These are phyloP conservation scores for Royoungia palumana DNA, from an alignment of 768 basidiomycete genomes.

Conservation along the genomic window DNA sequence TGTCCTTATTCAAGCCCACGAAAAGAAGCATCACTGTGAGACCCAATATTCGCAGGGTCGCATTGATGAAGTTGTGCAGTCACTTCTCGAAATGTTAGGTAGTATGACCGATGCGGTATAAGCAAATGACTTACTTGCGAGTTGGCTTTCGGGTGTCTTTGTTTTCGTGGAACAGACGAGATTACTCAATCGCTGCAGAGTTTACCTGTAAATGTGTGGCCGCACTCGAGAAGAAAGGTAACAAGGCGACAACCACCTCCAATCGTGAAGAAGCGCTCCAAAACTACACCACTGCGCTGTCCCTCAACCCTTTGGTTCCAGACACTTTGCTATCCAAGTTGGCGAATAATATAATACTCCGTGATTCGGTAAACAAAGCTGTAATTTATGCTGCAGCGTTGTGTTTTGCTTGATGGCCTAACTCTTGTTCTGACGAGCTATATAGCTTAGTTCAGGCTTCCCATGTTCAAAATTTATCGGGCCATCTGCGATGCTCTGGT, in stretches of 20 bases:
- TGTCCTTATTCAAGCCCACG: too few species aligned
- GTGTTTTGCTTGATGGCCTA: too few species aligned
- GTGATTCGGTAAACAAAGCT: background rate
- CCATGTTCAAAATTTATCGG: background rate
- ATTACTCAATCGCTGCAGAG: background rate
- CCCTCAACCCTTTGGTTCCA: background rate
- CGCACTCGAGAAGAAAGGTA: background rate
- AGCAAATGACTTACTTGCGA: background rate
- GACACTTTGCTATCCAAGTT: background rate
- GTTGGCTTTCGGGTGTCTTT: background rate
- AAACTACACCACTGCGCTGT: background rate
- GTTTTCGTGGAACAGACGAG: background rate
- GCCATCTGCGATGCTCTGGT: background rate
- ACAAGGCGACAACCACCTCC: background rate
- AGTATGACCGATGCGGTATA: background rate
- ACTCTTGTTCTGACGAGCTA: too few species aligned
- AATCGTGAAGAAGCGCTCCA: background rate
- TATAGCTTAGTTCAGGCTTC: constrained; percentile 7
- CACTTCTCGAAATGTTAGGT: too few species aligned
- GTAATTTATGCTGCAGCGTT: background rate
- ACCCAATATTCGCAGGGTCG: too few species aligned
- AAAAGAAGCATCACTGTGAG: too few species aligned
- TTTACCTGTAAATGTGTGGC: background rate
- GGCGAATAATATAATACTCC: background rate
- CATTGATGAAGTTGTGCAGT: too few species aligned